Evolutionary conservation across 495 filamentous ascomycete genomes (phyloP), one percentile per base, ranked within the genome.

Genomic region (Polyplosphaeria fusca): DNA sequence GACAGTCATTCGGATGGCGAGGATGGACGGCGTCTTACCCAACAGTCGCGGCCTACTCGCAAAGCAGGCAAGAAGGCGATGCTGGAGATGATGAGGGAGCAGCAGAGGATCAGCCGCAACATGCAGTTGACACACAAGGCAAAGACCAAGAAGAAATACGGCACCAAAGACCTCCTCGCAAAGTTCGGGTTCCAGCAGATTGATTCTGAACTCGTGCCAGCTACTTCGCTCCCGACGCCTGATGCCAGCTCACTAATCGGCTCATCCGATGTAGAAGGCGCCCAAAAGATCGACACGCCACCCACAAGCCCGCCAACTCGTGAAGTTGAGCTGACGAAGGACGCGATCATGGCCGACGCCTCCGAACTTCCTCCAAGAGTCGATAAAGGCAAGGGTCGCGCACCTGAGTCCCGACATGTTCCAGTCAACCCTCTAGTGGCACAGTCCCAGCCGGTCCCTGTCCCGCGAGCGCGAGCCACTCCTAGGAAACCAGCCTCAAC

Each of bases 11-110:
- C 43, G 5, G 63, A 66, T 48, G 63, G 58, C 23, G 59, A 61
- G 39, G 48, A 23, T 46, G 63, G 63, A 18, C 44, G 58, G 40
- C 58, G 52, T 25, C 63, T 66, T 22, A 66, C 63, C 4, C 63
- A 66, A 45, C 52, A 59, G 23, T 22, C 82, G 13, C 82, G 84
- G 5, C 86, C 89, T 4, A 74, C 86, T 3, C 82, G 93, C 1
- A 95, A 91, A 64, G 93, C 93, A 3, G 89, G 91, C 73, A 97
- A 94, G 74, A 96, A 92, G 74, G 93, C 94, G 0, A 52, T 95
- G n/a, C 88, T 96, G 70, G 92, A 97, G 66, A 95, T 97, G 85
- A 82, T 82, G 52, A 78, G 88, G 39, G 93, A 97, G 71, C 96
- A 92, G 1, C 91, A 96, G 70, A 85, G 94, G 20, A 79, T 99